Evolutionary conservation across 768 basidiomycete genomes (phyloP).

Genomic region (Hortiboletus campestris): DNA sequence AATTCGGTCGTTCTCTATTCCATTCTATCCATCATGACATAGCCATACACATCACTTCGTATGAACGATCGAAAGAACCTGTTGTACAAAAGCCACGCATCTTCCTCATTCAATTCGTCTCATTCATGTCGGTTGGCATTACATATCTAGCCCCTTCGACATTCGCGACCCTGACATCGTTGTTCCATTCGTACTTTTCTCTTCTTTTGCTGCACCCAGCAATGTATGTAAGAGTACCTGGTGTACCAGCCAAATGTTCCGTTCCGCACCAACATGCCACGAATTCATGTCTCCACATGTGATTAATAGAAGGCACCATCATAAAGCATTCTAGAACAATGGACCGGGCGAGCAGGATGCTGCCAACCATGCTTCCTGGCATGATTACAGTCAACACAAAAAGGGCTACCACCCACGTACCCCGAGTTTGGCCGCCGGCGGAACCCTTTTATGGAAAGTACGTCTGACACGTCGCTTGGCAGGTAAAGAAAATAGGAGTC

Average conservation of each 20-base stretch:
- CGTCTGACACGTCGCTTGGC: not conserved
- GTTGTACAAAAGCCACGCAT: conserved; percentile 22
- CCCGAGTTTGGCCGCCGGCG: no score
- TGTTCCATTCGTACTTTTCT: conserved; percentile 9
- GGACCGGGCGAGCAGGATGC: not conserved
- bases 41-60: conserved; percentile 5
- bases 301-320: not conserved
- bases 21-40: conserved; percentile 1
- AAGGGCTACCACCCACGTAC: no score
- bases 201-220: conserved; percentile 16
- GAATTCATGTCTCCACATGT: conserved; percentile 6
- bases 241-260: conserved; percentile 20
- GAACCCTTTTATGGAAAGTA: not conserved
- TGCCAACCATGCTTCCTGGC: no score
- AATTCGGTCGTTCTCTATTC: not conserved
- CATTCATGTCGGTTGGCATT: conserved; percentile 17
- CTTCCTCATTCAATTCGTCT: conserved; percentile 6
- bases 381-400: no score
- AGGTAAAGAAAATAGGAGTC: not conserved
- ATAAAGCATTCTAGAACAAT: conserved; percentile 9
- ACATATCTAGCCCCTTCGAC: conserved; percentile 31
- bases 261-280: conserved; percentile 2
- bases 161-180: conserved; percentile 15
- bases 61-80: conserved; percentile 21
- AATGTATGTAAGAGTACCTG: conserved; percentile 35